Conservation (phyloP, 1,139 yeast species). For the Eremothecium gossypii region DNA sequence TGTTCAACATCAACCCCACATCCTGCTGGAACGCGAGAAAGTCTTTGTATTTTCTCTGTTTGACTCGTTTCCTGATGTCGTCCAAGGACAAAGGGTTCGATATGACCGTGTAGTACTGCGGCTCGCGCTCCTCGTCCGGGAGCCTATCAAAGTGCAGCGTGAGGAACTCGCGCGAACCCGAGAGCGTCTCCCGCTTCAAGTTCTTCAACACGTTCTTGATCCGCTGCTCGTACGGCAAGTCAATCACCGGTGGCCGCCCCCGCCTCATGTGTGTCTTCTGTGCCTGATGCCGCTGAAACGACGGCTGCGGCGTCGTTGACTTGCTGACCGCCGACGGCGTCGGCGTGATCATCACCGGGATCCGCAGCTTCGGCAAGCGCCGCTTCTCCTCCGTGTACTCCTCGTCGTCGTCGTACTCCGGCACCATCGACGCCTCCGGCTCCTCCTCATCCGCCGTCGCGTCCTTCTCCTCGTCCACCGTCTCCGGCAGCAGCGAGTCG, state of each 20-base stretch:
- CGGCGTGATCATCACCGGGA: constrained; percentile 11
- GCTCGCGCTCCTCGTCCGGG: constrained; percentile 60
- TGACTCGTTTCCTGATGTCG: constrained; percentile 72
- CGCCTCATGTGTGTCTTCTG: constrained; percentile 42
- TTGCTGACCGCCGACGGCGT: constrained; percentile 14
- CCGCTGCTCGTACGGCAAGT: constrained; percentile 86
- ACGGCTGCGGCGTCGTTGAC: constrained; percentile 20
- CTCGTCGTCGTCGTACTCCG: constrained; percentile 30
- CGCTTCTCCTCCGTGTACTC: constrained; percentile 15
- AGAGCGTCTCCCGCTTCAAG: constrained; percentile 62
- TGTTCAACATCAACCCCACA: constrained; percentile 63
- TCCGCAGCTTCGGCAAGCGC: constrained; percentile 11
- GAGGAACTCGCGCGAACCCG: constrained; percentile 41
- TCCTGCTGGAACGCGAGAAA: constrained; percentile 74
- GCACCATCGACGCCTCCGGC: constrained; percentile 25
- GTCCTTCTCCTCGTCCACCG: constrained; percentile 17
- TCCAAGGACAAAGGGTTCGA: constrained; percentile 71
- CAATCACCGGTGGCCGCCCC: constrained; percentile 94
- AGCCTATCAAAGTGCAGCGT: constrained; percentile 66
- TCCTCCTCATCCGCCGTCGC: constrained; percentile 29
- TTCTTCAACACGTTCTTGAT: constrained; percentile 79
- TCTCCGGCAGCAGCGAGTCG: constrained; percentile 10
- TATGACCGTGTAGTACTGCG: constrained; percentile 59
- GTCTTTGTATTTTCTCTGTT: constrained; percentile 70
- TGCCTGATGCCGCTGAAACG: constrained; percentile 17